These are phyloP conservation scores for Liquidambar formosana DNA, from an alignment of 164 flowering plant species.

Conservation along the genomic window DNA sequence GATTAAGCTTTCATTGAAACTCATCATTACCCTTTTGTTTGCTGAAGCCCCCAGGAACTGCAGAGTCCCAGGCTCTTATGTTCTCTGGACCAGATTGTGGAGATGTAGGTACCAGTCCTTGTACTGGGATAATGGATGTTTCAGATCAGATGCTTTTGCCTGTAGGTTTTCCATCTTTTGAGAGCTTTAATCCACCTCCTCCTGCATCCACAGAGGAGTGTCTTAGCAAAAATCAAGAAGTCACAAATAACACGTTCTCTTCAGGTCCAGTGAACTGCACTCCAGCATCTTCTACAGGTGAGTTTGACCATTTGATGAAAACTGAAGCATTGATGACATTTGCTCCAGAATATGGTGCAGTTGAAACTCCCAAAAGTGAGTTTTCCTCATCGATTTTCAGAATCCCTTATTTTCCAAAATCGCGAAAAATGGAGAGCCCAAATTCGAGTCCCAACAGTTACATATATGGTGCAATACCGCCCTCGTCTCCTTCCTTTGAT, in stretches of 20 bases:
- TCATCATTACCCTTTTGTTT: slow-evolving; percentile 22
- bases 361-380: slow-evolving; percentile 69
- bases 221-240: slow-evolving; percentile 52
- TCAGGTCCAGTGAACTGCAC: slow-evolving; percentile 42
- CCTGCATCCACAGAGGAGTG: slow-evolving; percentile 51
- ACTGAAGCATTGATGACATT: slow-evolving; percentile 90
- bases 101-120: slow-evolving; percentile 73
- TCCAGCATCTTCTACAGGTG: slow-evolving; percentile 45
- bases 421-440: slow-evolving; percentile 60
- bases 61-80: slow-evolving; percentile 74
- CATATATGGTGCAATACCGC: slow-evolving; percentile 78
- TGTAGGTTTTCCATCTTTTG: slow-evolving; percentile 59
- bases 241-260: slow-evolving; percentile 31
- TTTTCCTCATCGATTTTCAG: slow-evolving; percentile 57
- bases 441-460: slow-evolving; percentile 60
- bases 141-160: slow-evolving; percentile 78
- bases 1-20: background rate
- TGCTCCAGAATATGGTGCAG: slow-evolving; percentile 94
- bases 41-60: slow-evolving; percentile 94
- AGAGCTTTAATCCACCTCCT: slow-evolving; percentile 58
- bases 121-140: slow-evolving; percentile 65
- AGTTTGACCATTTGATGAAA: slow-evolving; percentile 78
- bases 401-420: slow-evolving; percentile 76
- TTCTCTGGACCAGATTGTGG: slow-evolving; percentile 70
- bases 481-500: slow-evolving; percentile 57